These are phyloP conservation scores for Cynanchum wilfordii DNA, from an alignment of 257 asterid genomes.

Conservation along the genomic window DNA sequence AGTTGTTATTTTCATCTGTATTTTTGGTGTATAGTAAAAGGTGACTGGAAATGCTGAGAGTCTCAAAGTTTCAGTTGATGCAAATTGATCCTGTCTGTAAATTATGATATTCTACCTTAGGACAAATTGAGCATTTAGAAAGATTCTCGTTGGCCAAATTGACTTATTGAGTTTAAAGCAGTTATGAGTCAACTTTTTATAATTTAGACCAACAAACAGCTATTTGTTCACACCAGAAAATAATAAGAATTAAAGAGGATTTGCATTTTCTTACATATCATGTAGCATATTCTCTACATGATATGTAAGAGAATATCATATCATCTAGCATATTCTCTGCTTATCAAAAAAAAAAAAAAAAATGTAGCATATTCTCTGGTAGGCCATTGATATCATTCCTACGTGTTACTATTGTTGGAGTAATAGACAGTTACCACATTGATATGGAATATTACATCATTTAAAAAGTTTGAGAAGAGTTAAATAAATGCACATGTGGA, in stretches of 20 bases:
- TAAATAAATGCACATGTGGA: not conserved
- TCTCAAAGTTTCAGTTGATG: not conserved
- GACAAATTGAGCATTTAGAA: not conserved
- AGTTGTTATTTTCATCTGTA: not conserved
- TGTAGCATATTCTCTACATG: not conserved
- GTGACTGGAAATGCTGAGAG: not conserved
- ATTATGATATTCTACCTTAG: not conserved
- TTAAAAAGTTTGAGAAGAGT: not conserved
- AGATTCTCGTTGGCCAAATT: not conserved
- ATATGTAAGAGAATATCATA: too few relatives aligned
- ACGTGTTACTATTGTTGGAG: not conserved
- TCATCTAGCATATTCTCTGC: too few relatives aligned
- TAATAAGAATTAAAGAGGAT: not conserved
- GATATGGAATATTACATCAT: not conserved
- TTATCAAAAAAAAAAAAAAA: too few relatives aligned
- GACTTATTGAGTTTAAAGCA: not conserved
- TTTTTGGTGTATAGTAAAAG: not conserved
- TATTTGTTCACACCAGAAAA: not conserved
- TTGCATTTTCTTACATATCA: too few relatives aligned
- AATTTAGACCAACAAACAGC: not conserved
- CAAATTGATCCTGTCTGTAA: not conserved
- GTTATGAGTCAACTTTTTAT: not conserved
- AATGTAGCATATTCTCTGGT: not conserved
- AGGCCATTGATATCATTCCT: not conserved
- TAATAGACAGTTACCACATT: not conserved